phyloP scores from a whole-genome alignment of 192 early-diverging fungal species.

The Backusella psychrophila region DNA sequence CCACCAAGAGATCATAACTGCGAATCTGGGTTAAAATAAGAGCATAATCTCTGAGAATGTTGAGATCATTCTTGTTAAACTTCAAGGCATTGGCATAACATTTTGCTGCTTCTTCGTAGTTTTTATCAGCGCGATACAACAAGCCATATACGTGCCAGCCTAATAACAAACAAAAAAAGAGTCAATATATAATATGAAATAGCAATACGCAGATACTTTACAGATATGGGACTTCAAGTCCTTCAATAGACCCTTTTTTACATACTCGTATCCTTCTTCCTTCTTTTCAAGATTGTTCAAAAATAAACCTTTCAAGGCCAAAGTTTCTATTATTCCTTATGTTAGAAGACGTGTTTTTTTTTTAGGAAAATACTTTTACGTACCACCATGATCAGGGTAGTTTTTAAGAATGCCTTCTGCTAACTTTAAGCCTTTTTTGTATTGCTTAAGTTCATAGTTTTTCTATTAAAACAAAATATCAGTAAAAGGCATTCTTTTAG shows the following conservation, averaged over 20 bases:
- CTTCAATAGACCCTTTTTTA: conserved; percentile 81
- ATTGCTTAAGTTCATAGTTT: conserved; percentile 93
- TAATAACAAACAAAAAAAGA: conserved; percentile 14
- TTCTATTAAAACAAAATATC: conserved; percentile 53
- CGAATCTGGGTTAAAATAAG: conserved; percentile 85
- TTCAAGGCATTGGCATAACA: conserved; percentile 89
- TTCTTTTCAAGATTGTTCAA: conserved; percentile 85
- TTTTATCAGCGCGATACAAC: conserved; percentile 87
- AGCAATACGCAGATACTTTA: conserved; percentile 36
- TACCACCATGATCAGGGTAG: conserved; percentile 89
- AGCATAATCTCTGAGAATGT: conserved; percentile 89
- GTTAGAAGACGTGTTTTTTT: background rate
- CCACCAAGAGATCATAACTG: conserved; percentile 79
- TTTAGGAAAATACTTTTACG: background rate
- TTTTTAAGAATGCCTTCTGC: conserved; percentile 93
- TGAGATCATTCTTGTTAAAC: conserved; percentile 75
- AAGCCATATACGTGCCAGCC: conserved; percentile 97
- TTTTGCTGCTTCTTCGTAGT: conserved; percentile 89
- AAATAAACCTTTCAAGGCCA: conserved; percentile 95
- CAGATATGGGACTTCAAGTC: conserved; percentile 87
- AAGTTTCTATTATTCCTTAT: conserved; percentile 63
- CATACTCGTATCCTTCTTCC: conserved; percentile 85
- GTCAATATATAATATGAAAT: background rate
- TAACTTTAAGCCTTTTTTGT: conserved; percentile 91
- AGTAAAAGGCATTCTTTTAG: background rate